Conservation (phyloP, 352 stramenopile genomes). For the Thalassiosira sp. region DNA sequence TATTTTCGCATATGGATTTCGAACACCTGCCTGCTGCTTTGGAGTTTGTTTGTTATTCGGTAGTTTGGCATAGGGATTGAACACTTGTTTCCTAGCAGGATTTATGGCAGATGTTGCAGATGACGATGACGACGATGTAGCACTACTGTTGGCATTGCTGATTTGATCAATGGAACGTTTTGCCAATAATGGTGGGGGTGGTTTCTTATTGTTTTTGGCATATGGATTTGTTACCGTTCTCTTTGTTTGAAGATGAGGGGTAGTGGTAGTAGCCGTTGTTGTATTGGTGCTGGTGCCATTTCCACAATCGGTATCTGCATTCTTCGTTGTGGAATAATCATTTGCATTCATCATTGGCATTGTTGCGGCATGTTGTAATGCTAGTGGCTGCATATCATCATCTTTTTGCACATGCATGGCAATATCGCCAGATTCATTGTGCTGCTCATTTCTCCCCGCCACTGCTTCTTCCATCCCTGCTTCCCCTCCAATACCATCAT, state of each 20-base stretch:
- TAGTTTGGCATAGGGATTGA: constrained; percentile 49
- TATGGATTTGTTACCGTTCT: constrained; percentile 44
- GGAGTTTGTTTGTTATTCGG: background rate
- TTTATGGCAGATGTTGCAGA: background rate
- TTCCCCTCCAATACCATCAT: background rate
- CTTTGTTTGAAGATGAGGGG: background rate
- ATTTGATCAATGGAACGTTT: constrained; percentile 44
- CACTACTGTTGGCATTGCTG: constrained; percentile 12
- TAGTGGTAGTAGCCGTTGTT: constrained; percentile 4
- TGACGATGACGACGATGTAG: background rate
- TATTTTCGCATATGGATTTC: constrained; percentile 38
- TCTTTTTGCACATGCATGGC: background rate
- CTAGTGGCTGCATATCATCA: background rate
- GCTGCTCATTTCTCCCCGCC: background rate
- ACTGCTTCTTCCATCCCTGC: background rate
- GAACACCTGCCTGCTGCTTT: constrained; percentile 10
- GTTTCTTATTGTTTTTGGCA: constrained; percentile 2
- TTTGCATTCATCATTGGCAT: background rate
- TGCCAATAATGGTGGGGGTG: background rate
- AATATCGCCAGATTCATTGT: background rate
- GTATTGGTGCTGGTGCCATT: background rate
- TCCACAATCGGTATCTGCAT: too few species aligned
- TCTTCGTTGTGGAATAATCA: too few species aligned
- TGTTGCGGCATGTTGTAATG: background rate
- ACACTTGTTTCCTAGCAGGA: constrained; percentile 17